A percentile compares a stretch with the other conserved stretches of the same genome.
Conservation (phyloP, 1,139 yeast species). For the Pichia sp. region DNA sequence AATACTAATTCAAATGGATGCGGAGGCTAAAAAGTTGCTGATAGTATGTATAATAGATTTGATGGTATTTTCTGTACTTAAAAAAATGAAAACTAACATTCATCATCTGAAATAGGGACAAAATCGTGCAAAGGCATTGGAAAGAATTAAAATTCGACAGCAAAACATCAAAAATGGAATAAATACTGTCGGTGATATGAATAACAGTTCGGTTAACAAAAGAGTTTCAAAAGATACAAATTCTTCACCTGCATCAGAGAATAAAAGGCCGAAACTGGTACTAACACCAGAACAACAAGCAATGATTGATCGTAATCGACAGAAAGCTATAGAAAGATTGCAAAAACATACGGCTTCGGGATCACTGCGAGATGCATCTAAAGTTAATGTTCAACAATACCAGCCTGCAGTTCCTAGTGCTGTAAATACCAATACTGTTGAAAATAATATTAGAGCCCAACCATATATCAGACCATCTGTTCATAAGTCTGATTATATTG, state of each 20-base stretch:
- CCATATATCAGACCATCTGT: constrained; percentile 37
- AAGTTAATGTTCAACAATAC: constrained; percentile 13
- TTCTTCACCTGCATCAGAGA: neutral
- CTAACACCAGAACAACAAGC: constrained; percentile 50
- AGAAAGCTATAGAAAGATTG: constrained; percentile 50
- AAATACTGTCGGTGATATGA: neutral
- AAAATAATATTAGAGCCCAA: neutral
- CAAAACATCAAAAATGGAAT: constrained; percentile 13
- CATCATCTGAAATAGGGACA: constrained; percentile 24
- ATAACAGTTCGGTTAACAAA: neutral
- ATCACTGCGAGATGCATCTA: constrained; percentile 33
- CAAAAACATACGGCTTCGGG: constrained; percentile 27
- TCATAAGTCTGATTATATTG: constrained; percentile 69
- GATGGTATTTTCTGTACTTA: neutral
- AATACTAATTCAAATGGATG: neutral
- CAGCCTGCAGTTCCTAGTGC: constrained; percentile 7
- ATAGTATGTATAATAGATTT: neutral
- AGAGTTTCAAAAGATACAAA: neutral
- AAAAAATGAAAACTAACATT: constrained; percentile 1
- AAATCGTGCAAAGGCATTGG: constrained; percentile 54
- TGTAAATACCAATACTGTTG: neutral
- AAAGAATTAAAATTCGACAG: constrained; percentile 45
- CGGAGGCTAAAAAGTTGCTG: neutral
- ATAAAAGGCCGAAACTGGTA: constrained; percentile 15
- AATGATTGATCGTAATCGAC: constrained; percentile 51